These are phyloP conservation scores for Plectosphaerella sp. DNA, from an alignment of 2,329 filamentous ascomycete genomes.

Conservation along the genomic window DNA sequence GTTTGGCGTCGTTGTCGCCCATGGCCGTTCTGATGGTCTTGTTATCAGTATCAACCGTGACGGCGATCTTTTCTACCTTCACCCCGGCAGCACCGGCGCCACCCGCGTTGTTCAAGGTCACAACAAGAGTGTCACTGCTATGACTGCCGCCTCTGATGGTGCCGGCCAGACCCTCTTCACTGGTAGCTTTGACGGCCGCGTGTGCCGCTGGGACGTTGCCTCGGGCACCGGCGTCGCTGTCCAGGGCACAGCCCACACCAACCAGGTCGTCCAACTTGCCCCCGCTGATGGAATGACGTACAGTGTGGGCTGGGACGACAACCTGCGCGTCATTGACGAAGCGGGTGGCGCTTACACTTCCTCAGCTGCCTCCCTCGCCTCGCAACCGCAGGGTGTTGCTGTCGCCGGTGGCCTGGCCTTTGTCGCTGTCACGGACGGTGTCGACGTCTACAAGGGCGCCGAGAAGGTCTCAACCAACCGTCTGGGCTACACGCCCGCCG, in stretches of 20 bases:
- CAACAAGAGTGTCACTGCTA: constrained; percentile 82
- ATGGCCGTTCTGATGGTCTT: constrained; percentile 75
- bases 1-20: constrained; percentile 88
- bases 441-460: constrained; percentile 55
- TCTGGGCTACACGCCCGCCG: constrained; percentile 61
- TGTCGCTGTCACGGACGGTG: constrained; percentile 50
- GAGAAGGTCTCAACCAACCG: constrained; percentile 55
- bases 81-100: constrained; percentile 65
- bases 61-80: constrained; percentile 86
- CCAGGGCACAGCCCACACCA: constrained; percentile 78
- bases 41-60: constrained; percentile 86
- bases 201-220: constrained; percentile 77
- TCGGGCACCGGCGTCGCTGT: constrained; percentile 65
- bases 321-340: constrained; percentile 72
- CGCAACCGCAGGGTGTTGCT: constrained; percentile 75
- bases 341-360: constrained; percentile 72
- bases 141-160: constrained; percentile 52
- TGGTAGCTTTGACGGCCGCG: constrained; percentile 85
- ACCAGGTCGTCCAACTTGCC: constrained; percentile 77
- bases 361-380: constrained; percentile 60
- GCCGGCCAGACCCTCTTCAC: constrained; percentile 71
- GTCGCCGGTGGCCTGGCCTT: constrained; percentile 47
- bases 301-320: constrained; percentile 93
- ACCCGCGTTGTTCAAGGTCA: constrained; percentile 77
- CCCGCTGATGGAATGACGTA: constrained; percentile 59